phyloP scores from a whole-genome alignment of 805 yeast genomes.

The Saccharomyces cerevisiae region DNA sequence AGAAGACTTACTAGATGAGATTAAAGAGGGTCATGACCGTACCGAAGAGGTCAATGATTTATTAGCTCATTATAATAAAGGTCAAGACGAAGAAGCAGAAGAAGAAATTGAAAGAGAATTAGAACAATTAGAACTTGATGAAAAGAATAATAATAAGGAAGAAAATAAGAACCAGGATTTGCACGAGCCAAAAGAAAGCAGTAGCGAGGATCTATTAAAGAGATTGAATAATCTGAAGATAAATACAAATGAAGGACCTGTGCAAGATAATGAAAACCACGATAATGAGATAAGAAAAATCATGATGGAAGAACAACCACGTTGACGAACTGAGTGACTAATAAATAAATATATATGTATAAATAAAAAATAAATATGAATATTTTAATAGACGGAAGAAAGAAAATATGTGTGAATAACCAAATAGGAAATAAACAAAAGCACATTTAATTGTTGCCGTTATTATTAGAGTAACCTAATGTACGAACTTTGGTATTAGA shows the following conservation, averaged over 20 bases:
- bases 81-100: conserved; percentile 25
- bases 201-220: conserved; percentile 13
- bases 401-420: neutral
- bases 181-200: conserved; percentile 3
- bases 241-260: neutral
- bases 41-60: conserved; percentile 34
- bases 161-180: conserved; percentile 4
- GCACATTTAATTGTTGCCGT: neutral
- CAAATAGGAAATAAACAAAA: neutral
- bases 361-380: neutral
- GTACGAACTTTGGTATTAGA: neutral
- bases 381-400: neutral
- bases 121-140: conserved; percentile 23
- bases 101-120: conserved; percentile 35
- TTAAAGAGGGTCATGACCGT: conserved; percentile 32
- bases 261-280: neutral
- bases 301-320: conserved; percentile 2
- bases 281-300: neutral
- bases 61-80: conserved; percentile 8
- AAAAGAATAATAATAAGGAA: conserved; percentile 13
- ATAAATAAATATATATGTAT: too few species aligned
- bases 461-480: neutral
- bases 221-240: conserved; percentile 18
- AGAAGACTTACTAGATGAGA: conserved; percentile 34
- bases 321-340: neutral